phyloP scores from a whole-genome alignment of 208 protist species.

The Phytomonas serpens region DNA sequence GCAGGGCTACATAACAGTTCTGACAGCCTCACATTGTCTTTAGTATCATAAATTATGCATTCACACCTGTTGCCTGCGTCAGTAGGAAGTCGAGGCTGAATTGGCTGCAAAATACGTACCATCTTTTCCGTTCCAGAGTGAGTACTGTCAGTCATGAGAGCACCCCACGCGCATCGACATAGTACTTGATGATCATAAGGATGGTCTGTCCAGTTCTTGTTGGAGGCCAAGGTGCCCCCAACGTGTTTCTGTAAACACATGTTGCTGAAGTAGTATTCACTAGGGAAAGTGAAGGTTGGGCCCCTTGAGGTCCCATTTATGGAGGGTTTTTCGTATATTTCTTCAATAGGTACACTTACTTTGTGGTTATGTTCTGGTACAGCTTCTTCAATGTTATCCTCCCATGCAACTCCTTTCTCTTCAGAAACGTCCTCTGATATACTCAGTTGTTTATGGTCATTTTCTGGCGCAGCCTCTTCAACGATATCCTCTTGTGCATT shows the following conservation, averaged over 20 bases:
- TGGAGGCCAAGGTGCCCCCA: constrained; percentile 9
- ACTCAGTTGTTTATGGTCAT: too few relatives aligned
- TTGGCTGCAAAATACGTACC: constrained; percentile 35
- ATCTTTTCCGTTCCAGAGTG: constrained; percentile 23
- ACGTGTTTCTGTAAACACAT: neutral
- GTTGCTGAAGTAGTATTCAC: neutral
- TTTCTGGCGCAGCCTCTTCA: too few relatives aligned
- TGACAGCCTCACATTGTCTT: constrained; percentile 15
- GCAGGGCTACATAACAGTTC: constrained; percentile 22
- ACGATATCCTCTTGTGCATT: too few relatives aligned
- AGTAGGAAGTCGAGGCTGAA: constrained; percentile 19
- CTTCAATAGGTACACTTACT: neutral
- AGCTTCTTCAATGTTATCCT: neutral
- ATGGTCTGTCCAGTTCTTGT: constrained; percentile 22
- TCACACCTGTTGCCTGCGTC: constrained; percentile 19
- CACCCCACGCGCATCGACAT: constrained; percentile 12
- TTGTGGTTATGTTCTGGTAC: neutral
- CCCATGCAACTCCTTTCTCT: neutral
- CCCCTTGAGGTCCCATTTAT: neutral
- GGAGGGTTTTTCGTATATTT: neutral
- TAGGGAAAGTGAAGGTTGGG: constrained; percentile 4
- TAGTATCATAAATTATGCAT: constrained; percentile 29
- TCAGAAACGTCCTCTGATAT: too few relatives aligned
- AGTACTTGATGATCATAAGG: constrained; percentile 23
- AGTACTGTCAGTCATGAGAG: constrained; percentile 11